Base-by-base conservation (phyloP, 2,329 filamentous ascomycete genomes). In the Ophiobolus disseminans region DNA sequence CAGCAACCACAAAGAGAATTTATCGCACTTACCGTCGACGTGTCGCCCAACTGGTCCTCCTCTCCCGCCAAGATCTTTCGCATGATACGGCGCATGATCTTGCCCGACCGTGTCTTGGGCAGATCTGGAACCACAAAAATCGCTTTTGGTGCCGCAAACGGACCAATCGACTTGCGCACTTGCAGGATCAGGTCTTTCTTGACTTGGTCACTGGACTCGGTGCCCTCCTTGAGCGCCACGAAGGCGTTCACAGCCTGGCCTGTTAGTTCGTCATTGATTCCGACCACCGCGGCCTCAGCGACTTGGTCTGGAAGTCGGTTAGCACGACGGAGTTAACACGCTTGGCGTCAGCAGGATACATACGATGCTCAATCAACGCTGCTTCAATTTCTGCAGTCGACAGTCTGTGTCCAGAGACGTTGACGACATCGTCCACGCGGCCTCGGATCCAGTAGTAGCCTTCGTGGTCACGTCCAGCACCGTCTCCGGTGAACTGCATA, bases 361-460 rank as follows among this genome's bases (percentile, higher is more conserved):
- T 77, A 83, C 80, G 82, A 75, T 97, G 92, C 80, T 97, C 93
- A 60, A 99, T 87, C 39, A 99, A 86, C 14, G 94, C 94, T 21
- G 94, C 94, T 78, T 99, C 94, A 59, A 99, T 99, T 76, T 99
- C 94, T 26, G 94, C 93, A 8, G 94, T 99, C 13, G 93, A 97
- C 55, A 99, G 82, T 73, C 94, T 88, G 76, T 99, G 94, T 21
- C 94, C 94, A 63, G 89, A 94, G 55, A 99, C 94, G 76, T 99
- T 99, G 74, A 99, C 93, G 34, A 99, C 94, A 68, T 99, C 94
- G 71, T 99, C 94, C 43, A 99, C 94, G 75, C 94, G 91, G 59
- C 94, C 94, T 55, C 94, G 90, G 73, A 99, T 99, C 94, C 94
- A 99, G 85, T 97, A 99, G 82, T 97, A 99, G 48, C 94, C 94